These are phyloP conservation scores for Xylaria venustula DNA, from an alignment of 495 filamentous ascomycete genomes.

Conservation along the genomic window DNA sequence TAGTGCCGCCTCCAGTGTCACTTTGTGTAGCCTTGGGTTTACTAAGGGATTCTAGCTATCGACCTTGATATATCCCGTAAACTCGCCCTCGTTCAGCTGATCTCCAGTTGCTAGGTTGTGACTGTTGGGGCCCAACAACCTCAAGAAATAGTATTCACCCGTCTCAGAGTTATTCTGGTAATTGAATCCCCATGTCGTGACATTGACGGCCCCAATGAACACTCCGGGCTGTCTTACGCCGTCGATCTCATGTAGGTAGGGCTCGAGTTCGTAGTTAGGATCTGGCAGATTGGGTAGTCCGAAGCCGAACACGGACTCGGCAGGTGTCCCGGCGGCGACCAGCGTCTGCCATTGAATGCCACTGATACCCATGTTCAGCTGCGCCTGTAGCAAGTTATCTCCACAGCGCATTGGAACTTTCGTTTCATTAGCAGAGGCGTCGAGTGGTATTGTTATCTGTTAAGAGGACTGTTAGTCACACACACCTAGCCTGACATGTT, in stretches of 20 bases:
- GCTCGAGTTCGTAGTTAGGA: conserved; percentile 23
- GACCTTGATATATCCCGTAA: conserved; percentile 22
- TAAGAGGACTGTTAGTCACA: not conserved
- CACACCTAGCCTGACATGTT: not conserved
- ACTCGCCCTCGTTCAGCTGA: conserved; percentile 21
- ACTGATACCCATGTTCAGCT: conserved; percentile 15
- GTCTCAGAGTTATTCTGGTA: conserved; percentile 24
- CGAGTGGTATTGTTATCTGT: conserved; percentile 20
- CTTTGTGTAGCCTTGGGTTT: no score
- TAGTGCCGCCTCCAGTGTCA: no score
- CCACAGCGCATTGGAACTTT: conserved; percentile 15
- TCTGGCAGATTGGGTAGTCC: conserved; percentile 22
- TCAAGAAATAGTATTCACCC: conserved; percentile 22
- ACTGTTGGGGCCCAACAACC: conserved; percentile 19
- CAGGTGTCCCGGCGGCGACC: conserved; percentile 23
- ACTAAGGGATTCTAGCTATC: not conserved
- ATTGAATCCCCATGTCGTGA: conserved; percentile 26
- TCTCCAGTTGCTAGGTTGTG: conserved; percentile 20
- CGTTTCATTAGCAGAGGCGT: conserved; percentile 8
- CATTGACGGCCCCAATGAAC: conserved; percentile 22
- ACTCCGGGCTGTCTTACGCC: conserved; percentile 12
- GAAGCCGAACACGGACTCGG: conserved; percentile 24
- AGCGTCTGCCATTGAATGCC: conserved; percentile 20
- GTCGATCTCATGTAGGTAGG: conserved; percentile 20
- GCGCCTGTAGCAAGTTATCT: conserved; percentile 17